Conservation (phyloP, 306 rosid genomes). For the Sesbania bispinosa region DNA sequence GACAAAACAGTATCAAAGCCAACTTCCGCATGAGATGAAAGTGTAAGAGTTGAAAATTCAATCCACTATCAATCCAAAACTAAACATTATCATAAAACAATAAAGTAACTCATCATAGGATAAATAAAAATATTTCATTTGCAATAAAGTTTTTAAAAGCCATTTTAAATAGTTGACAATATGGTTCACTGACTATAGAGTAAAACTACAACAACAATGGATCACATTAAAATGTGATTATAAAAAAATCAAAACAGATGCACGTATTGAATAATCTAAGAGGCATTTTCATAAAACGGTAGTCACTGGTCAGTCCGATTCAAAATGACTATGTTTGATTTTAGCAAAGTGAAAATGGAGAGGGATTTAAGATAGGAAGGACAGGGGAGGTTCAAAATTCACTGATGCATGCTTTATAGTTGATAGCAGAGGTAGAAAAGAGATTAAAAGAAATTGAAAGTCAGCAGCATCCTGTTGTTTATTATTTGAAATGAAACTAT, state of each 20-base stretch:
- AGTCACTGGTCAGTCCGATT: not conserved
- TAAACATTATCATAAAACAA: not conserved
- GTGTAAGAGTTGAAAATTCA: conserved; percentile 1
- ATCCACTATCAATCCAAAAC: not conserved
- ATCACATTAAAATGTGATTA: not conserved
- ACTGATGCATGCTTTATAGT: not conserved
- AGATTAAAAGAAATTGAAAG: conserved; percentile 2
- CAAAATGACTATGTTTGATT: not conserved
- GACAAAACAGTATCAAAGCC: not conserved
- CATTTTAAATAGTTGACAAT: not conserved
- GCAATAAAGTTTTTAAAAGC: not conserved
- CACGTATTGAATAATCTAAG: not conserved
- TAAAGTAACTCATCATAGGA: not conserved
- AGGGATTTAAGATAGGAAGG: not conserved
- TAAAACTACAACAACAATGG: not conserved
- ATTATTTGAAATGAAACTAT: not conserved
- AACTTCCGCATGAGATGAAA: not conserved
- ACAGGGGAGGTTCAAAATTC: conserved; percentile 1
- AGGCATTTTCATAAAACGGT: not conserved
- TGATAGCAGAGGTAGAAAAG: not conserved
- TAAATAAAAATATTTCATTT: not conserved
- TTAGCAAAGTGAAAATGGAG: not conserved
- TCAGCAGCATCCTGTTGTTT: not conserved
- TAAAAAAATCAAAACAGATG: not conserved
- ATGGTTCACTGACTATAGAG: not conserved